Base-by-base conservation (phyloP, 306 rosid species). In the Vigna trinervia region DNA sequence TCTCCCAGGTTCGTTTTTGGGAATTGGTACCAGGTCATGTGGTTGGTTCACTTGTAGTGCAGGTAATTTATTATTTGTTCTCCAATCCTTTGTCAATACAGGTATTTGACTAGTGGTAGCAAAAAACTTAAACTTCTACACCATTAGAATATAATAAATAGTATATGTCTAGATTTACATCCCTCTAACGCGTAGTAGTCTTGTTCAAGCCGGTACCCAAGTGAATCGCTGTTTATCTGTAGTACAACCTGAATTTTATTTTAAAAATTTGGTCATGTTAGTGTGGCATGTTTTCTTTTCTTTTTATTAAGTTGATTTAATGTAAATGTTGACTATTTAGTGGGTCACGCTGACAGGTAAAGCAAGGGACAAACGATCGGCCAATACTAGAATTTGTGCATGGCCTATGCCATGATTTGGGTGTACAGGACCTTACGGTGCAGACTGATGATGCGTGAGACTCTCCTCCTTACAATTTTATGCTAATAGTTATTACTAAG, bases 1-100 rank as follows among this genome's bases (percentile, higher is more conserved):
- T 96, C 73, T 75, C 91, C 54, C 90, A 85, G 74, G 90, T 91
- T 52, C 97, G 93, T 36, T 96, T 96, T 80, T 96, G 98, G 99
- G 99, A 92, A 81, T 75, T 89, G 71, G 97, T 95, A 83, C 99
- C 99, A 6, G 98, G 98, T 80, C 91, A 88, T 71, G 93, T 88
- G 73, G 89, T 91, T 78, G 97, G 97, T 71, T 95, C 94, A 61
- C 79, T 95, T 63, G 75, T 90, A 45, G 67, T 92, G 78, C 92
- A 80, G 99, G 98, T 84, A 58, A 54, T 73, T 52, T 14, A 43
- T 38, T 59, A 23, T 66, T 22, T 51, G 22, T 45, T 81, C 4
- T 48, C 73, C 57, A 48, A 72, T 51, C 36, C 45, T 60, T 77
- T 14, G n/a, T 60, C 26, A 34, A 41, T 66, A 1, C 7, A 12